Percentiles rank a stretch among this genome's conserved stretches.
Conservation (phyloP, 164 flowering plant genomes). For the Chloranthus sessilifolius region DNA sequence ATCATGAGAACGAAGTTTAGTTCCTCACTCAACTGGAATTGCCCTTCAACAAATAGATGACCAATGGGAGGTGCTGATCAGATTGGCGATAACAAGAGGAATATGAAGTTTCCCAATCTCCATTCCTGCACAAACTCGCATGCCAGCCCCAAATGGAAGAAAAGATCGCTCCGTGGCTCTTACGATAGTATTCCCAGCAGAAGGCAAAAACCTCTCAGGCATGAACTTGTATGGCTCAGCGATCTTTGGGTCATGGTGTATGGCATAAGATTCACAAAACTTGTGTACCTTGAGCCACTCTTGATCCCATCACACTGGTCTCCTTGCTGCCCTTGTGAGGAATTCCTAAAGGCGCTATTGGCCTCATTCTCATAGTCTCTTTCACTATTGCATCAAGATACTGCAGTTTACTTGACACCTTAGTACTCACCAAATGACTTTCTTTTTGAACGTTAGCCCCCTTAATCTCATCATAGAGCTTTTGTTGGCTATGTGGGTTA, state of each 20-base stretch:
- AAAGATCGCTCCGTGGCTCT: slow-evolving; percentile 13
- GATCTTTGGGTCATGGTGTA: slow-evolving; percentile 9
- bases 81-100: slow-evolving; percentile 13
- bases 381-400: slow-evolving; percentile 16
- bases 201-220: slow-evolving; percentile 16
- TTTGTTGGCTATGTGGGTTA: slow-evolving; percentile 7
- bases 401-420: slow-evolving; percentile 11
- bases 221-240: slow-evolving; percentile 9
- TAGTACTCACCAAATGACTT: neutral
- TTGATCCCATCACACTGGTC: slow-evolving; percentile 9
- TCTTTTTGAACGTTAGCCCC: neutral
- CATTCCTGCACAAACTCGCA: slow-evolving; percentile 20
- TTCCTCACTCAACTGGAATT: slow-evolving; percentile 17
- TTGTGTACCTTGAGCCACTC: slow-evolving; percentile 12
- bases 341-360: slow-evolving; percentile 10
- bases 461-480: slow-evolving; percentile 10
- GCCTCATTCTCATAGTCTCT: slow-evolving; percentile 16
- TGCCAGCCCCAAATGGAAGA: slow-evolving; percentile 22
- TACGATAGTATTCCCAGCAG: neutral
- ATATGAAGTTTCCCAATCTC: slow-evolving; percentile 21
- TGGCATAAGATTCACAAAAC: slow-evolving; percentile 17
- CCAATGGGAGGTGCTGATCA: slow-evolving; percentile 18
- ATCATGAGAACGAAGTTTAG: slow-evolving; percentile 14
- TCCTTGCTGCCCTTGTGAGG: slow-evolving; percentile 11
- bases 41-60: slow-evolving; percentile 5